Evolutionary conservation across 306 rosid genomes (phyloP).

Genomic region (Fragaria nilgerrensis): DNA sequence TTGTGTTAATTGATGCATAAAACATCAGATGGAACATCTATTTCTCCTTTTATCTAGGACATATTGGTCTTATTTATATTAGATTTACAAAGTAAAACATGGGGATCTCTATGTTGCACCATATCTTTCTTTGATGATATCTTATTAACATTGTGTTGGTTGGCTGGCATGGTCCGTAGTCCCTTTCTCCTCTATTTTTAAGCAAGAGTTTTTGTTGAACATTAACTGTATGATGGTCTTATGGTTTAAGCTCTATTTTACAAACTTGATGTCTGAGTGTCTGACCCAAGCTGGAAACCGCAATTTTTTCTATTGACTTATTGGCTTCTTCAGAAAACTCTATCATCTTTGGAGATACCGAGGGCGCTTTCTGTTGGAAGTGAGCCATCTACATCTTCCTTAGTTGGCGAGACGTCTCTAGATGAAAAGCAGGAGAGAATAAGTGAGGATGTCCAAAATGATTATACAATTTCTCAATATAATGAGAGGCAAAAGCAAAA

Average conservation of each 20-base stretch:
- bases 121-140: slow-evolving; percentile 2
- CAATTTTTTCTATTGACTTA: slow-evolving; percentile 30
- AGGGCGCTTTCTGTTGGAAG: slow-evolving; percentile 66
- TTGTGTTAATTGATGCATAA: neutral
- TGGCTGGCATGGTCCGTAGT: neutral
- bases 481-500: slow-evolving; percentile 60
- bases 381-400: slow-evolving; percentile 45
- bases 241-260: neutral
- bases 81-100: neutral
- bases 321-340: slow-evolving; percentile 65
- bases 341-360: slow-evolving; percentile 95
- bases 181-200: neutral
- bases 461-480: slow-evolving; percentile 43
- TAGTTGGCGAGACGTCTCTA: slow-evolving; percentile 48
- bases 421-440: slow-evolving; percentile 47
- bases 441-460: slow-evolving; percentile 43
- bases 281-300: slow-evolving; percentile 12
- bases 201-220: neutral
- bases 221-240: neutral
- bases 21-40: neutral
- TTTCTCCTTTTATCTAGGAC: neutral
- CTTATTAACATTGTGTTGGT: neutral
- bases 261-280: neutral
- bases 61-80: neutral
- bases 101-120: neutral